These are phyloP conservation scores for Fraxinus americana DNA, from an alignment of 257 asterid genomes.

Conservation along the genomic window DNA sequence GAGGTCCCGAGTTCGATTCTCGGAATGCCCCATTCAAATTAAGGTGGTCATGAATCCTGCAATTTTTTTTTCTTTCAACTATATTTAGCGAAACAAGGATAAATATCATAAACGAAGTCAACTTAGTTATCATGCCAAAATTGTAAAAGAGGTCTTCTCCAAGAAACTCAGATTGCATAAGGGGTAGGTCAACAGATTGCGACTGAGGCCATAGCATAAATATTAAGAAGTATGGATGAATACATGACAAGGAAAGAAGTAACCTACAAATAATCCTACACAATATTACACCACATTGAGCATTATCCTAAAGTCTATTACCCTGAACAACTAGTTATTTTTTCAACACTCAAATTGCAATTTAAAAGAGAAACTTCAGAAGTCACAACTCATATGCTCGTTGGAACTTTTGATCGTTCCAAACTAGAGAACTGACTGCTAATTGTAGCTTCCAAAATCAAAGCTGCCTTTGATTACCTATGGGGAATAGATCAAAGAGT, in stretches of 20 bases:
- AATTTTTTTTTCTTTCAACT: not conserved
- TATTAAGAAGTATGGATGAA: not conserved
- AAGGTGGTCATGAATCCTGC: not conserved
- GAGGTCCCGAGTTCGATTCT: conserved; percentile 53
- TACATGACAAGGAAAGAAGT: not conserved
- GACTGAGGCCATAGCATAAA: not conserved
- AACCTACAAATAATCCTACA: not conserved
- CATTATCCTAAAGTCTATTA: not conserved
- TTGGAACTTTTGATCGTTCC: not conserved
- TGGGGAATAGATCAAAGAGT: not conserved
- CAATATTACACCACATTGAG: not conserved
- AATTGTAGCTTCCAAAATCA: not conserved
- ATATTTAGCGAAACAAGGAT: not conserved
- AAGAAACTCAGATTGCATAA: too few species aligned
- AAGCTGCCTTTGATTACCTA: not conserved
- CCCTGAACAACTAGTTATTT: not conserved
- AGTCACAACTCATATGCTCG: not conserved
- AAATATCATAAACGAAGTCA: too few species aligned
- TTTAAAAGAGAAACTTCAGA: not conserved
- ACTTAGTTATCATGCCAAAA: too few species aligned
- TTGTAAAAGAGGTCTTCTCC: too few species aligned
- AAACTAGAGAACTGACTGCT: not conserved
- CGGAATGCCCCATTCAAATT: conserved; percentile 43
- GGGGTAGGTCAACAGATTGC: too few species aligned
- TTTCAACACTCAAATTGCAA: not conserved